A percentile compares a stretch with the other conserved stretches of the same genome.
phyloP scores from a whole-genome alignment of 352 stramenopile genomes.

The Pythium myriotylum region DNA sequence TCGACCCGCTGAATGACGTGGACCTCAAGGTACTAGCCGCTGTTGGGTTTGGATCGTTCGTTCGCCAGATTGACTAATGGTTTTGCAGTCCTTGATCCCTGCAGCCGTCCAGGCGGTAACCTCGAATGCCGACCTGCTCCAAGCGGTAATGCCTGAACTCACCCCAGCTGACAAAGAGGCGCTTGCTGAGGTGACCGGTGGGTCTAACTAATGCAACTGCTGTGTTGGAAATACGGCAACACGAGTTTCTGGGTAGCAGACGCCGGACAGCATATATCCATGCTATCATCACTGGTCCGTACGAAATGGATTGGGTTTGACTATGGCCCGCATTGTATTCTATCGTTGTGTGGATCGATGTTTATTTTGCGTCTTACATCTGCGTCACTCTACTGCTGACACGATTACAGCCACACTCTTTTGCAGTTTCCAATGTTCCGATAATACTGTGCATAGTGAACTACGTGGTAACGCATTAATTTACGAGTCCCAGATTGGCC shows the following conservation, averaged over 20 bases:
- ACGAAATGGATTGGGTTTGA: too few relatives aligned
- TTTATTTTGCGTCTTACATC: too few relatives aligned
- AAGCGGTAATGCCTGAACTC: constrained; percentile 70
- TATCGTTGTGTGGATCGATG: too few relatives aligned
- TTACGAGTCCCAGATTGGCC: constrained; percentile 19
- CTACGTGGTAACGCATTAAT: too few relatives aligned
- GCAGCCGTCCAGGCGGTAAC: constrained; percentile 59
- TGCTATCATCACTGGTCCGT: too few relatives aligned
- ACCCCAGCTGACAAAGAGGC: constrained; percentile 70
- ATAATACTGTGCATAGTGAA: too few relatives aligned
- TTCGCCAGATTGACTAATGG: not conserved
- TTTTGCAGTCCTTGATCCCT: constrained; percentile 52
- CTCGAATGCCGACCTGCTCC: constrained; percentile 48
- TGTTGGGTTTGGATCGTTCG: not conserved
- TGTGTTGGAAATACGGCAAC: too few relatives aligned
- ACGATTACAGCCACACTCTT: too few relatives aligned
- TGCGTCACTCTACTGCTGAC: too few relatives aligned
- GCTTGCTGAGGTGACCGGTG: constrained; percentile 45
- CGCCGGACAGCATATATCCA: too few relatives aligned
- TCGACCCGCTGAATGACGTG: constrained; percentile 79
- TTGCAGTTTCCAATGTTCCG: too few relatives aligned
- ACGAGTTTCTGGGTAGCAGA: not conserved
- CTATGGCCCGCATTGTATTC: too few relatives aligned
- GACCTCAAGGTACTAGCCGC: constrained; percentile 60
- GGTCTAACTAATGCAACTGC: constrained; percentile 17